phyloP scores from a whole-genome alignment of 2,329 filamentous ascomycete genomes.

The Blastomyces emzantsi region DNA sequence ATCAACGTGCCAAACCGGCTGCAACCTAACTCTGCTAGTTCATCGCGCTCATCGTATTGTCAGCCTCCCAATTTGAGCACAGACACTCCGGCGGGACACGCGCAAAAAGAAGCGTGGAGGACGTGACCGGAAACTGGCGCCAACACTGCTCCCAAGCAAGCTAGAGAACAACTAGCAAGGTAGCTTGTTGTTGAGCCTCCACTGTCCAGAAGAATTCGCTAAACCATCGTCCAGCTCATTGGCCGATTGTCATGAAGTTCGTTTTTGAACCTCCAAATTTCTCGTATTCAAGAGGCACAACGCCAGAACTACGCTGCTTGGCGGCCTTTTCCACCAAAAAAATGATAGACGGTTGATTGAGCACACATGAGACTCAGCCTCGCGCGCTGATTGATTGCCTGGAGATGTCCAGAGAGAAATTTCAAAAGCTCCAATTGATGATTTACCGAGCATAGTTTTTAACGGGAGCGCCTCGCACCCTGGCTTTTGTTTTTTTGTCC shows the following conservation, averaged over 20 bases:
- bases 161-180: background rate
- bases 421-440: background rate
- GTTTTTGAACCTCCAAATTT: background rate
- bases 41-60: background rate
- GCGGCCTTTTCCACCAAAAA: background rate
- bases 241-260: background rate
- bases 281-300: conserved; percentile 1
- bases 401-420: background rate
- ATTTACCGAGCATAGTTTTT: background rate
- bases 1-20: background rate
- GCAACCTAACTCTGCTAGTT: background rate
- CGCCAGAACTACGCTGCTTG: background rate
- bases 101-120: background rate
- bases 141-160: background rate
- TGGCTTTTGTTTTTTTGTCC: background rate
- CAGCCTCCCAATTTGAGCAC: background rate
- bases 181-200: background rate
- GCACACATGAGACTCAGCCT: background rate
- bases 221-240: background rate
- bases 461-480: background rate
- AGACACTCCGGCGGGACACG: background rate
- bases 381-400: background rate
- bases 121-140: background rate
- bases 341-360: background rate
- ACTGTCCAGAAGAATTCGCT: background rate